These are phyloP conservation scores for Tricholoma bakamatsutake DNA, from an alignment of 768 basidiomycete genomes.

Conservation along the genomic window DNA sequence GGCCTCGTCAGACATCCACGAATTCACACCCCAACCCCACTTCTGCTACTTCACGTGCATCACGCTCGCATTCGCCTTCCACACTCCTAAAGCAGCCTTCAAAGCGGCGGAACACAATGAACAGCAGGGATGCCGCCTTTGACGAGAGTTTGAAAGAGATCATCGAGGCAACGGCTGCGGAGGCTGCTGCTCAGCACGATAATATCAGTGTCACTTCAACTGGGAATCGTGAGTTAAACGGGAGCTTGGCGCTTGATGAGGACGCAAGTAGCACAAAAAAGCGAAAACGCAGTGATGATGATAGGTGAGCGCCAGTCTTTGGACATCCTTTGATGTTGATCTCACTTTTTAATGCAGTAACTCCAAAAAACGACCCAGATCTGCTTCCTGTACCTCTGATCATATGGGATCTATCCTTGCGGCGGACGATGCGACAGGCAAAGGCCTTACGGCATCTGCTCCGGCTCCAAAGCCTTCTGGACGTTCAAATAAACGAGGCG, in stretches of 20 bases:
- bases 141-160: constrained; percentile 82
- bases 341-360: constrained; percentile 23
- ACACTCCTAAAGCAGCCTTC: constrained; percentile 55
- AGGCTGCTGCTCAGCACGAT: constrained; percentile 52
- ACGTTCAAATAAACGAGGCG: constrained; percentile 39
- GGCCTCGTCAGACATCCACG: constrained; percentile 57
- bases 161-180: constrained; percentile 68
- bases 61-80: constrained; percentile 70
- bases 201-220: constrained; percentile 26
- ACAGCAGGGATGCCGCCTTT: constrained; percentile 90
- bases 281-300: constrained; percentile 72
- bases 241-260: constrained; percentile 38
- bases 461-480: constrained; percentile 25
- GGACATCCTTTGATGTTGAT: not conserved
- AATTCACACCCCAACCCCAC: constrained; percentile 51
- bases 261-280: constrained; percentile 53
- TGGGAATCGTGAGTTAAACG: constrained; percentile 24
- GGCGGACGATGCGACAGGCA: constrained; percentile 37
- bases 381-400: constrained; percentile 68
- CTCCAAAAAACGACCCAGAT: constrained; percentile 70
- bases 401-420: constrained; percentile 33
- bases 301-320: constrained; percentile 43
- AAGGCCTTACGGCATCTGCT: constrained; percentile 26
- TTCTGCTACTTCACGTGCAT: constrained; percentile 49
- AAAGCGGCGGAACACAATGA: constrained; percentile 95